Evolutionary conservation across 2,329 filamentous ascomycete species (phyloP).

Genomic region (Phoma sp.): DNA sequence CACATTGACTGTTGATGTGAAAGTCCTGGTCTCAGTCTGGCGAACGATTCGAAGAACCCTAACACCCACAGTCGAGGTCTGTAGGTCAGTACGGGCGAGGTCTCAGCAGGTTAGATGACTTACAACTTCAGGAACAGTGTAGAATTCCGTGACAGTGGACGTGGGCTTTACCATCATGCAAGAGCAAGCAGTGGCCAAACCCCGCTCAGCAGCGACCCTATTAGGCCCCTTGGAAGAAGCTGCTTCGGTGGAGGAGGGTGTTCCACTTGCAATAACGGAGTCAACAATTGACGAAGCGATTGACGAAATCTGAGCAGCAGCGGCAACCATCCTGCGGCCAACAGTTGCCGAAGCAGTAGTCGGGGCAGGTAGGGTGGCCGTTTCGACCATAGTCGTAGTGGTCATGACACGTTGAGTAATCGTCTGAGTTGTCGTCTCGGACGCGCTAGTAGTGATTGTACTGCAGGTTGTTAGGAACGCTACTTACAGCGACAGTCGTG

Average conservation of each 20-base stretch:
- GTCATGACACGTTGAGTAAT: constrained; percentile 26
- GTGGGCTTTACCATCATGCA: constrained; percentile 40
- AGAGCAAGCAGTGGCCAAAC: constrained; percentile 40
- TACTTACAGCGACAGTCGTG: neutral
- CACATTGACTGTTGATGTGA: constrained; percentile 19
- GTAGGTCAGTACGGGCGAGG: constrained; percentile 1
- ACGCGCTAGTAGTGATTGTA: constrained; percentile 29
- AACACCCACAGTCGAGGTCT: constrained; percentile 28
- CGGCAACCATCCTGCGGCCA: constrained; percentile 22
- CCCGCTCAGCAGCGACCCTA: constrained; percentile 26
- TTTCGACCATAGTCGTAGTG: constrained; percentile 33
- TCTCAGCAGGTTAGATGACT: constrained; percentile 1
- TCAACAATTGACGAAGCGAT: constrained; percentile 33
- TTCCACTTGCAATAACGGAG: constrained; percentile 30
- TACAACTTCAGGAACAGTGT: constrained; percentile 34
- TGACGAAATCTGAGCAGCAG: constrained; percentile 26
- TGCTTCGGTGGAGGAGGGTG: constrained; percentile 10
- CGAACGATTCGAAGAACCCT: constrained; percentile 17
- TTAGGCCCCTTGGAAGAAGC: constrained; percentile 22
- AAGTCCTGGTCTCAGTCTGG: constrained; percentile 19
- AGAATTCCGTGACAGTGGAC: constrained; percentile 35
- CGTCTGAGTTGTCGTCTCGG: constrained; percentile 25
- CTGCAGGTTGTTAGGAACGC: constrained; percentile 14
- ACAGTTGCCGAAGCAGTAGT: constrained; percentile 22
- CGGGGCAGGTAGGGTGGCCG: constrained; percentile 30